phyloP scores from a whole-genome alignment of 225 moss, liverwort and hornwort species.

The Takakia lepidozioides region DNA sequence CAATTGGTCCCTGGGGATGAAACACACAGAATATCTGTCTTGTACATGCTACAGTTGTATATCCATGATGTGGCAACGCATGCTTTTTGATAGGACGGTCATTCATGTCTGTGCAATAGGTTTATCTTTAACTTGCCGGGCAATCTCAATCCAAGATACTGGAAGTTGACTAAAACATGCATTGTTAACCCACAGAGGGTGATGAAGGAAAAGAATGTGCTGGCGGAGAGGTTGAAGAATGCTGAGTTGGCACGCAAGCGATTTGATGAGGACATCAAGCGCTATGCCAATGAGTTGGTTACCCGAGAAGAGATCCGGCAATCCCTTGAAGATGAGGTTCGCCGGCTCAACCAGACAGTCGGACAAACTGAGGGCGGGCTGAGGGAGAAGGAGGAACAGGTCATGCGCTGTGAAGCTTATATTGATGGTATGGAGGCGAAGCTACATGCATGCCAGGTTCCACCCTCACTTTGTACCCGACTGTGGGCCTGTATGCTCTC shows the following conservation, averaged over 20 bases:
- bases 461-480: not conserved
- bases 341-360: slow-evolving; percentile 90
- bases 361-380: slow-evolving; percentile 98
- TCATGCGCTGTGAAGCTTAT: slow-evolving; percentile 98
- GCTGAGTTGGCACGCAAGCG: slow-evolving; percentile 94
- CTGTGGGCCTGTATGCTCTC: no score
- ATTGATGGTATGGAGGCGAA: slow-evolving; percentile 99
- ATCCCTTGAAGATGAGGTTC: slow-evolving; percentile 97
- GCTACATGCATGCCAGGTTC: slow-evolving; percentile 96
- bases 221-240: slow-evolving; percentile 90
- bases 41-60: no score
- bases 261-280: slow-evolving; percentile 97
- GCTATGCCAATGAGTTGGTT: slow-evolving; percentile 85
- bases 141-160: no score
- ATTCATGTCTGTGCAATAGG: no score
- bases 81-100: no score
- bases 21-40: no score
- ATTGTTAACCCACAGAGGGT: slow-evolving; percentile 63
- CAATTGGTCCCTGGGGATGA: no score
- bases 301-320: slow-evolving; percentile 90
- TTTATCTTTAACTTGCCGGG: no score
- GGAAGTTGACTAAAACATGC: no score
- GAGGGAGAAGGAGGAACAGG: slow-evolving; percentile 98
- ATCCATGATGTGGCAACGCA: no score
- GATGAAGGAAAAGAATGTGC: slow-evolving; percentile 95